phyloP scores from a whole-genome alignment of 345 rosid species.

The Psidium friedrichsthalianum region DNA sequence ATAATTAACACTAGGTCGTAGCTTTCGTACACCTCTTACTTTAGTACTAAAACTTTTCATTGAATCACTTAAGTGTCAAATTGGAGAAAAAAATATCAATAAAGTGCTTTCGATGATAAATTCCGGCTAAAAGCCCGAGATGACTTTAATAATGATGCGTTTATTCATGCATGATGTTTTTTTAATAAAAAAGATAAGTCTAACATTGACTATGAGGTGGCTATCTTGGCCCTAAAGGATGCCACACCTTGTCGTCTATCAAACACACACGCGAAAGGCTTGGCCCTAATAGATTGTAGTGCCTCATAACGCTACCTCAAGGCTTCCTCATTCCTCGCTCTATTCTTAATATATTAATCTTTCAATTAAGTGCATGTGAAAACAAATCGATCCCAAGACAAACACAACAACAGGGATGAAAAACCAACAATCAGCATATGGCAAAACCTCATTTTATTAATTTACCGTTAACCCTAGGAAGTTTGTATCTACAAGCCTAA shows the following conservation, averaged over 20 bases:
- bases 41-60: accelerated
- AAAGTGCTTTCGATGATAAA: accelerated
- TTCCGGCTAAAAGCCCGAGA: accelerated
- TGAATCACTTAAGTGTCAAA: background rate
- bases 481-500: no score
- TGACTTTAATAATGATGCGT: background rate
- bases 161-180: background rate
- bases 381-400: no score
- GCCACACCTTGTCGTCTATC: background rate
- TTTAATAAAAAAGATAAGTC: background rate
- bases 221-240: background rate
- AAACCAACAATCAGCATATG: no score
- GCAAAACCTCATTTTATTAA: no score
- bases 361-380: no score
- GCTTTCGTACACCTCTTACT: accelerated
- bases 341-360: no score
- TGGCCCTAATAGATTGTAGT: background rate
- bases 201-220: background rate
- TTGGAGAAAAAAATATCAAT: background rate
- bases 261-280: background rate
- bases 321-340: no score
- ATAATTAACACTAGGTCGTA: no score
- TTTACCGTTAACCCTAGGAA: no score
- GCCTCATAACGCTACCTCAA: no score
- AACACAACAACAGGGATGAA: no score